A percentile compares a stretch with the other conserved stretches of the same genome.
These are phyloP conservation scores for Chlorella sorokiniana DNA, from an alignment of 139 green algal genomes.

Conservation along the genomic window DNA sequence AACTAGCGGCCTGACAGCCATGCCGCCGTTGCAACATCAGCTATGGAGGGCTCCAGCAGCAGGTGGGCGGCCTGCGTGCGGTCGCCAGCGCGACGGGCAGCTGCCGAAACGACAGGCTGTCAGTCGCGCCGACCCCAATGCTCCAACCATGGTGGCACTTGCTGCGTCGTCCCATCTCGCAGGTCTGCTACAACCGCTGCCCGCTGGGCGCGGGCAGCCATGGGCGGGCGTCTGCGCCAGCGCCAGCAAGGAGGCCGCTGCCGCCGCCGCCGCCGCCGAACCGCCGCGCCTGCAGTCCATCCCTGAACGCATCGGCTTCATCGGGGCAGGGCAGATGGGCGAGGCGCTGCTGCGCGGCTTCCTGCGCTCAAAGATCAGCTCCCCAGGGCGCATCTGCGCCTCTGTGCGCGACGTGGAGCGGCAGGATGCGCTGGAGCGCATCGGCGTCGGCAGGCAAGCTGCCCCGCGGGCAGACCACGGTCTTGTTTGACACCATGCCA, in stretches of 20 bases:
- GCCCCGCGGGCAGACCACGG: neutral
- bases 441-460: conserved; percentile 35
- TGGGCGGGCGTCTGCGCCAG: neutral
- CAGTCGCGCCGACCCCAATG: too few relatives aligned
- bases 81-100: too few relatives aligned
- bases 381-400: conserved; percentile 24
- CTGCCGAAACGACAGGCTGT: too few relatives aligned
- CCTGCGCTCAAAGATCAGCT: conserved; percentile 18
- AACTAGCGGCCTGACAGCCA: too few relatives aligned
- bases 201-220: neutral
- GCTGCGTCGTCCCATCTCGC: too few relatives aligned
- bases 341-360: conserved; percentile 72
- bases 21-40: too few relatives aligned
- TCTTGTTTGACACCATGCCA: neutral
- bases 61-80: too few relatives aligned
- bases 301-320: conserved; percentile 49
- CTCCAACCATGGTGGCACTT: too few relatives aligned
- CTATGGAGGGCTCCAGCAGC: too few relatives aligned
- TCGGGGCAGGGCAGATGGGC: conserved; percentile 69
- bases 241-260: neutral
- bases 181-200: too few relatives aligned
- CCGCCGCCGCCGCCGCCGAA: neutral
- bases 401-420: conserved; percentile 29
- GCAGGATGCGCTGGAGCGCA: conserved; percentile 24
- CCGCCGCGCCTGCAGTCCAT: neutral